phyloP scores from a whole-genome alignment of 2,329 filamentous ascomycete genomes.

The Aspergillus fumigatiaffinis region DNA sequence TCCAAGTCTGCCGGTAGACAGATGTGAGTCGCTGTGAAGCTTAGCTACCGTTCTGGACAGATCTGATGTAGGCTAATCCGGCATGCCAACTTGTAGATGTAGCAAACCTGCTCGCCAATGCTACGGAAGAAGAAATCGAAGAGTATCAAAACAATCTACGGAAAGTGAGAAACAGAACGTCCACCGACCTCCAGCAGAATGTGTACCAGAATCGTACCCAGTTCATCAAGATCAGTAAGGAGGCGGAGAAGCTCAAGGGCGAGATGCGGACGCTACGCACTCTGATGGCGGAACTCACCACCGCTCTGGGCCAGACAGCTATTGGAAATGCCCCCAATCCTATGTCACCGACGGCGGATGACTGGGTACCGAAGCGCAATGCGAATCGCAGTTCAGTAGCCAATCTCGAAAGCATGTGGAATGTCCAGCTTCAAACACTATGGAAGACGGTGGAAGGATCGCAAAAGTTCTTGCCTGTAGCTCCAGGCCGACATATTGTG shows the following conservation, averaged over 20 bases:
- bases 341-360: constrained; percentile 48
- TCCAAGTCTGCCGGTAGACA: constrained; percentile 72
- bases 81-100: constrained; percentile 32
- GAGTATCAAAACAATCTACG: constrained; percentile 74
- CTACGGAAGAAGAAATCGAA: constrained; percentile 80
- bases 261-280: constrained; percentile 91
- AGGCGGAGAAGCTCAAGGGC: constrained; percentile 93
- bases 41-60: not conserved
- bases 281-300: constrained; percentile 87
- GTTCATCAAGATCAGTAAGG: constrained; percentile 99
- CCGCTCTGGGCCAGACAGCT: constrained; percentile 52
- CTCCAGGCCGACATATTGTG: constrained; percentile 87
- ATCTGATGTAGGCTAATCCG: constrained; percentile 15
- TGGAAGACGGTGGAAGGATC: constrained; percentile 98
- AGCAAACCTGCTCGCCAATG: constrained; percentile 69
- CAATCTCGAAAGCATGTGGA: constrained; percentile 66
- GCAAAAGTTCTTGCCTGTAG: constrained; percentile 90
- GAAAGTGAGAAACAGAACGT: constrained; percentile 72
- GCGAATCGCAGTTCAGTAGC: constrained; percentile 89
- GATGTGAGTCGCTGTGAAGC: constrained; percentile 54
- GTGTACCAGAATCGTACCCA: constrained; percentile 96
- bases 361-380: constrained; percentile 48
- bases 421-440: constrained; percentile 67
- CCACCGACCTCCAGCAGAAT: constrained; percentile 84
- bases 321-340: constrained; percentile 52